Evolutionary conservation across 1,284 basidiomycete species (phyloP).

Genomic region (Tilletia setariae): DNA sequence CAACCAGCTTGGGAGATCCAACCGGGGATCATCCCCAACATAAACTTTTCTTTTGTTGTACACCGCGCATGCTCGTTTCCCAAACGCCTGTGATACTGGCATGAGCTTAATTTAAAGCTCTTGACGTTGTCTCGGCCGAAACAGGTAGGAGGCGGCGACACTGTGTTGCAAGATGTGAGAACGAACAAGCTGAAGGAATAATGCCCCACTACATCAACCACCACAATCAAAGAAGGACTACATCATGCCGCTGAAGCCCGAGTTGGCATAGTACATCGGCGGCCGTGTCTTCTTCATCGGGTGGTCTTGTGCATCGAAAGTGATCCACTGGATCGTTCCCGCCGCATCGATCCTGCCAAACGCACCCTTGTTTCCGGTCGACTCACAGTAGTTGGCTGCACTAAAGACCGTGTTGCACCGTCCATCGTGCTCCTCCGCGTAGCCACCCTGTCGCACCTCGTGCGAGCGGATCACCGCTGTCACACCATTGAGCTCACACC

Average conservation of each 20-base stretch:
- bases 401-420: constrained; percentile 74
- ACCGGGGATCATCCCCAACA: no score
- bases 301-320: constrained; percentile 82
- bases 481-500: constrained; percentile 83
- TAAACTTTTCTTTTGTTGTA: no score
- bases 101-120: no score
- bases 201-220: no score
- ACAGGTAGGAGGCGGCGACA: no score
- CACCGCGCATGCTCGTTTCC: background rate
- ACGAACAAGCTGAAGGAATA: no score
- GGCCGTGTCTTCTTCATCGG: constrained; percentile 66
- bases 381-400: constrained; percentile 53
- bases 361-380: constrained; percentile 58
- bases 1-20: no score
- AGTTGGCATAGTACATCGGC: constrained; percentile 73
- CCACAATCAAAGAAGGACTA: background rate
- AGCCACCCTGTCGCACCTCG: constrained; percentile 86
- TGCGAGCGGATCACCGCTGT: constrained; percentile 90
- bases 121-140: no score
- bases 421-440: constrained; percentile 82
- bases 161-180: no score
- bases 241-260: constrained; percentile 12
- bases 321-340: constrained; percentile 70
- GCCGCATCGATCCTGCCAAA: constrained; percentile 66
- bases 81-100: no score